phyloP scores from a whole-genome alignment of 2,329 filamentous ascomycete genomes.

The Fusarium ambrosium region DNA sequence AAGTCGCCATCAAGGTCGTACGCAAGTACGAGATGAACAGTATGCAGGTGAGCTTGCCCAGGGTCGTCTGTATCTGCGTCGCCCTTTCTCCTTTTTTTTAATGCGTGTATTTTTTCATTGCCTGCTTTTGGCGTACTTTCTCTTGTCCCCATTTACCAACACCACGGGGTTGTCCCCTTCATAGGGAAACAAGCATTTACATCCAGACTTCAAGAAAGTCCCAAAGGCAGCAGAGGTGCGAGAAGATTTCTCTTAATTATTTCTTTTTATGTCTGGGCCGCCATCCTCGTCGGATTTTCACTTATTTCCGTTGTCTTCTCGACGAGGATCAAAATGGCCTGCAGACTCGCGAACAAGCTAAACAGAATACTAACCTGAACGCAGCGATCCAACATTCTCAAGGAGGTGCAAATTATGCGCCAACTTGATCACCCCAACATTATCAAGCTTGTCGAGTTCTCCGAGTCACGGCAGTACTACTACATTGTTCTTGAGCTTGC shows the following conservation, averaged over 20 bases:
- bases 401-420: conserved; percentile 99
- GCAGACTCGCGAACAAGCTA: conserved; percentile 27
- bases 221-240: conserved; percentile 98
- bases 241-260: conserved; percentile 58
- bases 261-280: conserved; percentile 28
- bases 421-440: conserved; percentile 97
- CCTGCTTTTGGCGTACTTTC: conserved; percentile 26
- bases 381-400: conserved; percentile 97
- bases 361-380: conserved; percentile 46
- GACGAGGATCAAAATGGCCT: conserved; percentile 36
- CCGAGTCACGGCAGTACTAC: conserved; percentile 94
- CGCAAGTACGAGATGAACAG: conserved; percentile 99
- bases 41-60: conserved; percentile 84
- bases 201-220: conserved; percentile 95
- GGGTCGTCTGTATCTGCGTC: conserved; percentile 41
- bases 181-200: conserved; percentile 92
- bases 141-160: conserved; percentile 66
- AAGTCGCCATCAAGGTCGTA: conserved; percentile 98
- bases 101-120: conserved; percentile 12
- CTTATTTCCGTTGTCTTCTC: conserved; percentile 30
- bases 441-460: conserved; percentile 92
- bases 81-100: conserved; percentile 42
- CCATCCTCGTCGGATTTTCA: conserved; percentile 44
- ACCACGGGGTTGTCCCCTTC: conserved; percentile 55
- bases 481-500: conserved; percentile 97